Evolutionary conservation across 192 early-diverging fungal genomes (phyloP).

Genomic region (Radiomyces spectabilis): DNA sequence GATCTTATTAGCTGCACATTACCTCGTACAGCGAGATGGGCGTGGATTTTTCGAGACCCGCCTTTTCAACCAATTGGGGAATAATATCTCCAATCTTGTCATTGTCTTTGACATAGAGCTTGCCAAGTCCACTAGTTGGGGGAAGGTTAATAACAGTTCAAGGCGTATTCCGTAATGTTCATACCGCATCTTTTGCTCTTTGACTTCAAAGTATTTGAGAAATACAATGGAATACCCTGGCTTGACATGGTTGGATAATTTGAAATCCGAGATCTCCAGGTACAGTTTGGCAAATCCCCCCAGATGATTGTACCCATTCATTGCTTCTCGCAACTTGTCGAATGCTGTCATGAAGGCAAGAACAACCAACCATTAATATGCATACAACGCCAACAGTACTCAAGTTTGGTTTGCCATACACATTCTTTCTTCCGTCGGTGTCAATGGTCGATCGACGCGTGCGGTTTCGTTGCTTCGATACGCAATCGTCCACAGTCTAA

Average conservation of each 20-base stretch:
- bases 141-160: neutral
- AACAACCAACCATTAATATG: too few species aligned
- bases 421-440: slow-evolving; percentile 30
- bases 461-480: slow-evolving; percentile 84
- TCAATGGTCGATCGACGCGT: slow-evolving; percentile 67
- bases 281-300: slow-evolving; percentile 15
- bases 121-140: slow-evolving; percentile 47
- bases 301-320: neutral
- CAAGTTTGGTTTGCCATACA: neutral
- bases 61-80: slow-evolving; percentile 44
- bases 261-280: slow-evolving; percentile 2
- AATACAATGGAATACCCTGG: slow-evolving; percentile 59
- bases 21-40: slow-evolving; percentile 35
- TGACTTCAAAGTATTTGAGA: slow-evolving; percentile 81
- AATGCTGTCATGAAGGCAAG: slow-evolving; percentile 6
- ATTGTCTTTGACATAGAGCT: slow-evolving; percentile 36
- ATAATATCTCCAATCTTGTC: slow-evolving; percentile 55
- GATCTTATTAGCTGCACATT: neutral
- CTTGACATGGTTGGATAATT: slow-evolving; percentile 3
- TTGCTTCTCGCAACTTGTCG: slow-evolving; percentile 17
- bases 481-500: slow-evolving; percentile 83
- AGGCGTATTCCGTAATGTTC: neutral
- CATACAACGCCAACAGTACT: neutral
- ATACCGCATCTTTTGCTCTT: slow-evolving; percentile 50
- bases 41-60: slow-evolving; percentile 48